Evolutionary conservation across 2,329 filamentous ascomycete species (phyloP), one percentile per base, ranked within the genome.

Genomic region (Aspergillus transmontanensis): DNA sequence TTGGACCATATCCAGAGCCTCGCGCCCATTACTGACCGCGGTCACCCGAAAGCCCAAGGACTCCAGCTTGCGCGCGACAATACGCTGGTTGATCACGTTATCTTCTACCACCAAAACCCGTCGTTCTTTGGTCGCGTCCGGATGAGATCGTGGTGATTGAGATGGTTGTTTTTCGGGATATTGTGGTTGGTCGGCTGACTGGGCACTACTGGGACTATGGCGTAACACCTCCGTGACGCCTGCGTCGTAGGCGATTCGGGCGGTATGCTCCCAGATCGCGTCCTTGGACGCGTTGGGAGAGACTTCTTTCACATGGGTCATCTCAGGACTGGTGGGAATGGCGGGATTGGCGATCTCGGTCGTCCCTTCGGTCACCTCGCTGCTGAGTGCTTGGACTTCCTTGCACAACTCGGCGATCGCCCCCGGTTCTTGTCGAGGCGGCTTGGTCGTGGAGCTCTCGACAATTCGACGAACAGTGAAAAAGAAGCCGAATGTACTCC

Each of bases 401-500:
- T 43, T 21, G 45, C 64, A 66, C 4, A 73, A 26, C 10, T 66
- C n/a, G 16, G 69, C 68, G 2, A 73, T 64, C 6, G 59, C 23
- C 3, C 57, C 66, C 0, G 16, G 21, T 2, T 58, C 14, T 1
- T 58, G 3, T 0, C 26, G 19, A 1, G 11, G 51, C 11, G 61
- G 39, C 1, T 55, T 60, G 7, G 61, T 48, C 10, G 59, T 57
- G 5, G 34, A n/a, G 19, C 54, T 23, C 7, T 63, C 58, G 4
- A 53, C 36, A n/a, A 62, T 60, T 34, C 69, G 64, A 12, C 73
- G 71, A 12, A 84, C 84, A 46, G 81, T 83, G 70, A 87, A 81
- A 66, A 86, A 87, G 70, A 87, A 87, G 1, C 83, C 84, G 68
- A 87, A 87, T 0, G 84, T 86, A 67, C 84, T 86, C 19, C 85